Evolutionary conservation across 2,329 filamentous ascomycete species (phyloP), one percentile per base, ranked within the genome.

Genomic region (Sclerotiophoma versabilis): DNA sequence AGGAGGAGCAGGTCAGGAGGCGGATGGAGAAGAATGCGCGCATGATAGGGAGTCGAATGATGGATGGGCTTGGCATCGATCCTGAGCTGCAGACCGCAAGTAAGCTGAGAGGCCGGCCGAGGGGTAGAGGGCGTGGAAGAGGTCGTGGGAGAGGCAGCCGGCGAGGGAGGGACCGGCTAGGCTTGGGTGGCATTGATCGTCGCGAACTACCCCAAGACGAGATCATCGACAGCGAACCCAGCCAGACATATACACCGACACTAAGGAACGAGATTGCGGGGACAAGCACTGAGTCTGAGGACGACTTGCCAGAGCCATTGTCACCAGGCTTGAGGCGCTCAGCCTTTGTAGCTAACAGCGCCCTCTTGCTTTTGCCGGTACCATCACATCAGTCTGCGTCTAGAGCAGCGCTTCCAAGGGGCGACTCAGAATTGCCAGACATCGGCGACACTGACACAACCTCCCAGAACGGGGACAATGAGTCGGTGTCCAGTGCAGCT

Each of bases 321-420:
- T 72, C 67, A 2, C 69, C 70, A 2, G 44, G 46, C 27, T 22
- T 70, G 3, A 58, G 59, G 47, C 65, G 63, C 52, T 72, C 68
- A 14, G 64, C 69, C 9, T 71, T 73, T 30, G 46, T 75, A 27
- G 62, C 66, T 17, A 70, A 68, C 34, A 74, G 71, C 53, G 72
- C 70, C 0, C 60, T 74, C 9, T 57, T 68, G 3, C 42, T 60
- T 8, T 65, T 66, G 1, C 63, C 61, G 15, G 33, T 65, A n/a
- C 48, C 48, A 4, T 20, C 50, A 1, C 38, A 51, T 30, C 51
- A 50, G 11, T 52, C 36, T 8, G 41, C 22, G 4, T 25, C 39
- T 5, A 3, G 23, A 17, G 3, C 1, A 19, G 20, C 20, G 15
- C 44, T 32, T 17, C 44, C 4, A 9, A 63, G 39, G 5, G 19